Evolutionary conservation across 2,329 filamentous ascomycete species (phyloP).

Genomic region (Hypoxylon rubiginosum): DNA sequence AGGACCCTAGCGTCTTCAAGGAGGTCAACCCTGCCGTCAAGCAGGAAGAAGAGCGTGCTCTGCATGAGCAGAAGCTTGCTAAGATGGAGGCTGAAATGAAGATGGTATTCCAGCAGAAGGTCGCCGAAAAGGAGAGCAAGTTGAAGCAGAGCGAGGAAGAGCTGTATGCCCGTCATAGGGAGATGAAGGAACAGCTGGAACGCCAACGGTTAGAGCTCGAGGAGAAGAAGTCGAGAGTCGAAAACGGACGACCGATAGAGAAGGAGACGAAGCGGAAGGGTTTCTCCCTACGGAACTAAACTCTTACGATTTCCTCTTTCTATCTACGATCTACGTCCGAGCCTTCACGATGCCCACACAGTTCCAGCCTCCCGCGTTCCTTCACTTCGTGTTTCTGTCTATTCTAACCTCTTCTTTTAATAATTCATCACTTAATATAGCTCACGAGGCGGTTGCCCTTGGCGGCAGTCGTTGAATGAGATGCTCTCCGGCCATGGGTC

Average conservation of each 20-base stretch:
- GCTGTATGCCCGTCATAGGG: conserved; percentile 95
- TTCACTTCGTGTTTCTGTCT: conserved; percentile 60
- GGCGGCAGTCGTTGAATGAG: conserved; percentile 40
- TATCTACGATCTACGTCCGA: conserved; percentile 67
- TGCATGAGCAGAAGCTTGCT: conserved; percentile 99
- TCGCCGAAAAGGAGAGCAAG: conserved; percentile 99
- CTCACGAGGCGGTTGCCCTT: conserved; percentile 51
- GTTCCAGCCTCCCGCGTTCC: conserved; percentile 70
- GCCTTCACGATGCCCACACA: conserved; percentile 71
- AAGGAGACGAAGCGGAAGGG: conserved; percentile 99
- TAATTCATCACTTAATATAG: conserved; percentile 60
- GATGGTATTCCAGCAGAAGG: conserved; percentile 99
- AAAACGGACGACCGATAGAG: conserved; percentile 95
- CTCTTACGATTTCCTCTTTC: conserved; percentile 43
- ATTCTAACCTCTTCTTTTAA: conserved; percentile 60
- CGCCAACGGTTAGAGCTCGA: conserved; percentile 94
- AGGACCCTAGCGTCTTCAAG: conserved; percentile 99
- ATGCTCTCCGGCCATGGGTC: conserved; percentile 37
- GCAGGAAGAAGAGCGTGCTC: conserved; percentile 97
- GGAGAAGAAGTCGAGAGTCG: conserved; percentile 96
- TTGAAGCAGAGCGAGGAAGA: conserved; percentile 99
- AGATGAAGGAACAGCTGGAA: conserved; percentile 99
- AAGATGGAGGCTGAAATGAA: conserved; percentile 99
- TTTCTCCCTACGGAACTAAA: conserved; percentile 91
- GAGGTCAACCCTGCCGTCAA: conserved; percentile 99